These are phyloP conservation scores for Solanum pinnatisectum DNA, from an alignment of 257 asterid species.

Conservation along the genomic window DNA sequence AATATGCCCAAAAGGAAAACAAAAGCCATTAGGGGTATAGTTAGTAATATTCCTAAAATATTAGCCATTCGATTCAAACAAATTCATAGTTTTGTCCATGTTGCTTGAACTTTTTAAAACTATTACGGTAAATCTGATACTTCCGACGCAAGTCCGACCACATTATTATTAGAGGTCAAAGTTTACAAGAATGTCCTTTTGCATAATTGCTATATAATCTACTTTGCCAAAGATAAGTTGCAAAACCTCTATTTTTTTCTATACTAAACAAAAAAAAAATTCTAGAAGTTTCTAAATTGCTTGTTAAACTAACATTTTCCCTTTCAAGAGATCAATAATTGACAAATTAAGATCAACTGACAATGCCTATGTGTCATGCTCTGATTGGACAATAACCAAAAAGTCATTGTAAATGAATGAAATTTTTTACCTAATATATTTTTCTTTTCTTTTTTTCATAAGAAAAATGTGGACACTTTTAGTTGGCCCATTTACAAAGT, in stretches of 20 bases:
- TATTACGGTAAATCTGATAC: too few species aligned
- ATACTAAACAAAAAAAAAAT: background rate
- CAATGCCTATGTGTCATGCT: background rate
- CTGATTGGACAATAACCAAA: background rate
- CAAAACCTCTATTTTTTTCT: background rate
- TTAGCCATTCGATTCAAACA: background rate
- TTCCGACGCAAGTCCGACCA: background rate
- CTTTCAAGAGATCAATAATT: background rate
- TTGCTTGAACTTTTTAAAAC: background rate
- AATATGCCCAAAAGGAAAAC: background rate
- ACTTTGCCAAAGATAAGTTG: background rate
- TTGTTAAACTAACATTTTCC: background rate
- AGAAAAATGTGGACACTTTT: conserved; percentile 11
- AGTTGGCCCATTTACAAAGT: conserved; percentile 7
- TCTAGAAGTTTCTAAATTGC: background rate
- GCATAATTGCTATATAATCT: background rate
- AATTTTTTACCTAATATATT: background rate
- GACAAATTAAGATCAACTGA: background rate
- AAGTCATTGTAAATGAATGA: background rate
- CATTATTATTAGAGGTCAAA: background rate
- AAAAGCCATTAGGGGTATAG: background rate
- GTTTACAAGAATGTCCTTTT: background rate
- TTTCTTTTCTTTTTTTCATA: background rate
- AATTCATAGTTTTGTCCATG: background rate
- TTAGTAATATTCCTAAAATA: background rate